These are phyloP conservation scores for Coemansia sp. DNA, from an alignment of 192 early-diverging fungal genomes.

Conservation along the genomic window DNA sequence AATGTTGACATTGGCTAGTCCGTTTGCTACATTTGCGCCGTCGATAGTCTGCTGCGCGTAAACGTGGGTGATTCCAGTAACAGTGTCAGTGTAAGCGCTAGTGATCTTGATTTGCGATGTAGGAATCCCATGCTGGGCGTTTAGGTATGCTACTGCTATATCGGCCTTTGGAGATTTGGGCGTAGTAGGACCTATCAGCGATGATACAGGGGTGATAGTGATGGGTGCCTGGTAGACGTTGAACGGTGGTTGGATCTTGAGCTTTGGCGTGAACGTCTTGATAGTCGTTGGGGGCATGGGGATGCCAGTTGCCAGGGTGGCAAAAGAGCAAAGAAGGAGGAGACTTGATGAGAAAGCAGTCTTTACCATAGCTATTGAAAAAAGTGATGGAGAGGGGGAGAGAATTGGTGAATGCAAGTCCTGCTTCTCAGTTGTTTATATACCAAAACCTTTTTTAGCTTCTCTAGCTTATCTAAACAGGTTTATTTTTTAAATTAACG, in stretches of 20 bases:
- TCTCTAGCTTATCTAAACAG: neutral
- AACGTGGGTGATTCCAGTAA: slow-evolving; percentile 65
- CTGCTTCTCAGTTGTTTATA: neutral
- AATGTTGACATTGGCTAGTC: slow-evolving; percentile 64
- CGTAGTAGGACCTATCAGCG: neutral
- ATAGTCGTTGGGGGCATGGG: neutral
- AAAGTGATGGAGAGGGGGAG: neutral
- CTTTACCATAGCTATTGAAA: neutral
- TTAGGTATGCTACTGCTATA: slow-evolving; percentile 9
- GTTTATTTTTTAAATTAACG: neutral
- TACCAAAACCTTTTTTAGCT: slow-evolving; percentile 5
- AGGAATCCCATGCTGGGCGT: slow-evolving; percentile 9
- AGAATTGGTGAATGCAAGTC: neutral
- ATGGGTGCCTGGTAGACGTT: slow-evolving; percentile 23
- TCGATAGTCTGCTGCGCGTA: slow-evolving; percentile 62
- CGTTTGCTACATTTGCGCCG: slow-evolving; percentile 64
- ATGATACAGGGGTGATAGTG: neutral
- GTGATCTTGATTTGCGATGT: slow-evolving; percentile 57
- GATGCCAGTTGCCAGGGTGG: neutral
- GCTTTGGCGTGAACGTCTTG: slow-evolving; percentile 25
- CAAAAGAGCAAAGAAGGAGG: neutral
- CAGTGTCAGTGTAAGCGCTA: slow-evolving; percentile 67
- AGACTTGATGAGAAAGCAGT: neutral
- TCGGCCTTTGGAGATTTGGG: neutral
- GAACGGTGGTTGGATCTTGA: slow-evolving; percentile 12